Base-by-base conservation (phyloP, 2,329 filamentous ascomycete species). In the Beauveria caledonica region DNA sequence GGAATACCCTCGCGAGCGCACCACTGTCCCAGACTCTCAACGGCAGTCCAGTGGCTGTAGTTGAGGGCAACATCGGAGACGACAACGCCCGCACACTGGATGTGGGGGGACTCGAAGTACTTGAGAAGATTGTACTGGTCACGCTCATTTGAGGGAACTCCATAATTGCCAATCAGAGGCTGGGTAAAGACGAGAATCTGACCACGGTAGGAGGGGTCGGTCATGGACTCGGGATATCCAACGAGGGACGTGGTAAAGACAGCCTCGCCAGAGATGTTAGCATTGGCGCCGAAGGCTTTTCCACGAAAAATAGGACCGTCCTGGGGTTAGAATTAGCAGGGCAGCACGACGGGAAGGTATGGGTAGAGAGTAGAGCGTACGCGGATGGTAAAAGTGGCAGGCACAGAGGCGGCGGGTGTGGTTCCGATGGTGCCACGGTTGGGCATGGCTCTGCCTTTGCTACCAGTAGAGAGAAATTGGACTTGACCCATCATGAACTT, bases 111-210 rank as follows among this genome's bases (percentile, higher is more conserved):
- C 78, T 99, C 94, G 70, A 99, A 99, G 81, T 97, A 96, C 79
- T 94, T 94, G 73, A 97, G 82, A 62, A 99, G 85, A 68, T 94
- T 94, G 75, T 86, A 90, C 75, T 92, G 80, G 75, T 99, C 94
- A 65, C 91, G 88, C 69, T 86, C 83, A 65, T 82, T 86, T 36
- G 92, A 95, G 17, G 94, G 94, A 19, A 99, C 93, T 68, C 94
- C 94, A 73, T 99, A 99, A 83, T 99, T 99, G 72, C 94, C 94
- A 71, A 99, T 97, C 67, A 99, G 80, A 40, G 94, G 94, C 75
- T 97, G 92, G 66, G 94, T 99, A 81, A 97, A 97, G 76, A 97
- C 93, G 68, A 99, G 82, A 67, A 99, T 97, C 80, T 99, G 94
- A 67, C 94, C 89, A 66, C 89, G 88, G 78, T 93, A 93, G 21